phyloP scores from a whole-genome alignment of 1,284 basidiomycete species.

The Baeospora myosura region DNA sequence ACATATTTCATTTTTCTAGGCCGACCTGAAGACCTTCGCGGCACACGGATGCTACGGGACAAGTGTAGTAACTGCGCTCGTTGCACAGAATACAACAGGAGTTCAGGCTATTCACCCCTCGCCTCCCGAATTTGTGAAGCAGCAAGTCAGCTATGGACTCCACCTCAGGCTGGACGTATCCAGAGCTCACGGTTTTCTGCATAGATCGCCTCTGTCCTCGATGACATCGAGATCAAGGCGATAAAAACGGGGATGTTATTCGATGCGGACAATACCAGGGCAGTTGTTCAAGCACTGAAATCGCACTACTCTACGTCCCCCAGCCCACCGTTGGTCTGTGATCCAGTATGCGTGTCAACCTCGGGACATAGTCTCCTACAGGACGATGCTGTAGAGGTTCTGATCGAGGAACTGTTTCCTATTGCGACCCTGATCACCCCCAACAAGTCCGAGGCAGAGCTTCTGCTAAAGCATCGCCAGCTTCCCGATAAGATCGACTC shows the following conservation, averaged over 20 bases:
- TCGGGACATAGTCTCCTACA: slow-evolving; percentile 80
- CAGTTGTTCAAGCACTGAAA: slow-evolving; percentile 40
- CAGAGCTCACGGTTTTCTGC: too few relatives aligned
- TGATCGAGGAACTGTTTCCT: slow-evolving; percentile 66
- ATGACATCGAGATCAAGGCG: slow-evolving; percentile 67
- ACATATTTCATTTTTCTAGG: slow-evolving; percentile 30
- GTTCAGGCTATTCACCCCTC: slow-evolving; percentile 67
- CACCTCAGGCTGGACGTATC: slow-evolving; percentile 2
- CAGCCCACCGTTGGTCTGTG: slow-evolving; percentile 62
- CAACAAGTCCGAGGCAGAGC: slow-evolving; percentile 78
- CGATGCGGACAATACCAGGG: slow-evolving; percentile 40
- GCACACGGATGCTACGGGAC: slow-evolving; percentile 79
- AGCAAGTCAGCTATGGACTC: slow-evolving; percentile 46
- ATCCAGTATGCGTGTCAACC: slow-evolving; percentile 92
- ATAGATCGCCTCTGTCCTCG: slow-evolving; percentile 70
- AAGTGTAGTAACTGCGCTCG: slow-evolving; percentile 84
- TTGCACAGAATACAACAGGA: slow-evolving; percentile 86
- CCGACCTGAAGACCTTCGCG: slow-evolving; percentile 83
- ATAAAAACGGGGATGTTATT: slow-evolving; percentile 91
- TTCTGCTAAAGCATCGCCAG: slow-evolving; percentile 45
- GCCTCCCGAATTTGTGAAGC: slow-evolving; percentile 62
- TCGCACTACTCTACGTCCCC: slow-evolving; percentile 23
- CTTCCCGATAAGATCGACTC: slow-evolving; percentile 30
- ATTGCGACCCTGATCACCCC: slow-evolving; percentile 77
- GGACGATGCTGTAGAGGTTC: slow-evolving; percentile 53